Evolutionary conservation across 1,284 basidiomycete species (phyloP).

Genomic region (Marasmius sp.): DNA sequence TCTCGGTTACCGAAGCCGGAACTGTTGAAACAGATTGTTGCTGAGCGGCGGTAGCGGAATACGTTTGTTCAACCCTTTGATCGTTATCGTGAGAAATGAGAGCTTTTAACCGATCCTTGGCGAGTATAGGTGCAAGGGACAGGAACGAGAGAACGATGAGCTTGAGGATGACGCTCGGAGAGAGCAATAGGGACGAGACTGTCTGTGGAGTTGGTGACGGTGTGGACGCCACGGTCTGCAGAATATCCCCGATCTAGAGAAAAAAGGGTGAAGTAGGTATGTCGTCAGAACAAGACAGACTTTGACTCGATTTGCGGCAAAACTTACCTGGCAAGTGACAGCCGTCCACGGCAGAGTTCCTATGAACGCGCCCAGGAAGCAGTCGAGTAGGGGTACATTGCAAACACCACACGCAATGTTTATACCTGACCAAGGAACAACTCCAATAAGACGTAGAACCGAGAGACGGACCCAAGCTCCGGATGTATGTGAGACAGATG

Average conservation of each 20-base stretch:
- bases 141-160: constrained; percentile 72
- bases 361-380: constrained; percentile 79
- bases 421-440: constrained; percentile 93
- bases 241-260: constrained; percentile 74
- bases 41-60: too few species aligned
- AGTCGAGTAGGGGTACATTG: constrained; percentile 73
- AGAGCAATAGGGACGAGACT: constrained; percentile 68
- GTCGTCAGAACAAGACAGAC: constrained; percentile 8
- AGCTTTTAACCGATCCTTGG: constrained; percentile 11
- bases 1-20: background rate
- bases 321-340: constrained; percentile 76
- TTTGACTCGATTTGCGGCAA: background rate
- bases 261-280: constrained; percentile 1
- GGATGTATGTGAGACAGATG: constrained; percentile 13
- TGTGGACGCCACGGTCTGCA: constrained; percentile 72
- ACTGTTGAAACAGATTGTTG: background rate
- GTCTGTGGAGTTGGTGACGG: constrained; percentile 68
- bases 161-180: constrained; percentile 72
- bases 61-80: background rate
- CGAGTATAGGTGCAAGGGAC: constrained; percentile 77
- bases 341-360: constrained; percentile 81
- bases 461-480: constrained; percentile 76
- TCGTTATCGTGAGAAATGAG: constrained; percentile 1
- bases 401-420: constrained; percentile 92
- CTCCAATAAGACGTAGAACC: constrained; percentile 82